Evolutionary conservation across 441 rosid species (phyloP).

Genomic region (Pelargonium australe): DNA sequence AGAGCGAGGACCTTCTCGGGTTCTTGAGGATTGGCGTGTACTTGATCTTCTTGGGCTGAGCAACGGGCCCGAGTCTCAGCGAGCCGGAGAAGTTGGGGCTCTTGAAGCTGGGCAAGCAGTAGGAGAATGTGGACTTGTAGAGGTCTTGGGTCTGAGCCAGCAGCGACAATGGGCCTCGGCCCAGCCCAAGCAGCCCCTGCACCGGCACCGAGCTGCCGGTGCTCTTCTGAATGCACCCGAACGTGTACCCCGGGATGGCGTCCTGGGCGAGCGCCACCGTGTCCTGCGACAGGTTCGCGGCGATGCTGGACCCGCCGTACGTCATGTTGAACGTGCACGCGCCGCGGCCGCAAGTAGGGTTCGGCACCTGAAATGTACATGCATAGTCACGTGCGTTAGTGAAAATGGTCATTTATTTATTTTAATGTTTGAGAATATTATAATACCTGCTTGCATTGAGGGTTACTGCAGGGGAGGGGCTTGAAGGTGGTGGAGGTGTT

Average conservation of each 20-base stretch:
- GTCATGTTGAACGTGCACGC: conserved; percentile 71
- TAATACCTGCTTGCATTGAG: conserved; percentile 75
- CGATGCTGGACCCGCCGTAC: conserved; percentile 65
- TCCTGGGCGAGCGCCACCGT: conserved; percentile 52
- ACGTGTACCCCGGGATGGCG: conserved; percentile 52
- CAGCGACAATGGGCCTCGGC: conserved; percentile 79
- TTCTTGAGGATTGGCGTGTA: conserved; percentile 73
- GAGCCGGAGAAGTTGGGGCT: conserved; percentile 73
- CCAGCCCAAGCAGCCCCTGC: conserved; percentile 81
- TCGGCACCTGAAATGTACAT: conserved; percentile 51
- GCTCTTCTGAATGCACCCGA: conserved; percentile 68
- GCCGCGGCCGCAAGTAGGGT: conserved; percentile 55
- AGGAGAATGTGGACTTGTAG: conserved; percentile 74
- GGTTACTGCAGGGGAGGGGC: conserved; percentile 44
- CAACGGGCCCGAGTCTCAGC: conserved; percentile 64
- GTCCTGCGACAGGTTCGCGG: conserved; percentile 66
- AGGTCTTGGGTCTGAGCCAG: conserved; percentile 64
- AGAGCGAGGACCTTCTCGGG: conserved; percentile 77
- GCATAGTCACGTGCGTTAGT: too few relatives aligned
- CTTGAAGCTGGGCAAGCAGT: conserved; percentile 81
- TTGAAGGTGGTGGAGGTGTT: conserved; percentile 52
- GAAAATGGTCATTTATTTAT: too few relatives aligned
- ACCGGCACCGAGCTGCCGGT: conserved; percentile 64
- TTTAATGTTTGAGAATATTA: not conserved
- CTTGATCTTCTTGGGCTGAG: conserved; percentile 70